Evolutionary conservation across 2,329 filamentous ascomycete genomes (phyloP).

Genomic region (Fusarium sp.): DNA sequence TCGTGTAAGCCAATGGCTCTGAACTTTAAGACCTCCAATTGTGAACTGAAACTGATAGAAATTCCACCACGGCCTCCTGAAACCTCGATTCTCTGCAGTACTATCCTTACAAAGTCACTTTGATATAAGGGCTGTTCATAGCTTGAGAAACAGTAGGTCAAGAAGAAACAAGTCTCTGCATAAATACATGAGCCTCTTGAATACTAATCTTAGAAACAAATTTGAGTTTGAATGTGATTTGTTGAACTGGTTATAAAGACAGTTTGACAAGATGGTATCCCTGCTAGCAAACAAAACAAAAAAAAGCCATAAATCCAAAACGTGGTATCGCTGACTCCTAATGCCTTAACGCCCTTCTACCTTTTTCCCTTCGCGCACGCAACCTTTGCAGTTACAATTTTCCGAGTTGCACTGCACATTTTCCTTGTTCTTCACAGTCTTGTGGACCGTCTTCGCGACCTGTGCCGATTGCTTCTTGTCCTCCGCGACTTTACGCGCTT

Average conservation of each 20-base stretch:
- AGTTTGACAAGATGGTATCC: neutral
- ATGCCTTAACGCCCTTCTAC: slow-evolving; percentile 22
- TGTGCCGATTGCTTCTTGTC: neutral
- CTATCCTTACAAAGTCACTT: neutral
- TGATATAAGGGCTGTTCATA: neutral
- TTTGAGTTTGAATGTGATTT: neutral
- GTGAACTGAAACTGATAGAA: neutral
- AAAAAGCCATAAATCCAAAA: slow-evolving; percentile 9
- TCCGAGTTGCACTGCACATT: neutral
- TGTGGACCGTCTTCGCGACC: neutral
- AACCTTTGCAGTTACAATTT: neutral
- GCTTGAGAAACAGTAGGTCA: neutral
- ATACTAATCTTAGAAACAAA: neutral
- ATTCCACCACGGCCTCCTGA: neutral
- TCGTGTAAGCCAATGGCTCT: neutral
- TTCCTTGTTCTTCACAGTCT: neutral
- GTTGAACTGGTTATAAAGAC: neutral
- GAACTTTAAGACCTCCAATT: neutral
- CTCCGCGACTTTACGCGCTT: neutral
- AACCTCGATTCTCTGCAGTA: no score
- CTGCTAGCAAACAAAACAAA: neutral
- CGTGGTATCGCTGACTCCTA: slow-evolving; percentile 36
- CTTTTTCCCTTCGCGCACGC: neutral
- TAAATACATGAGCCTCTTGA: neutral
- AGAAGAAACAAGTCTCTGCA: neutral